phyloP scores from a whole-genome alignment of 2,329 filamentous ascomycete species.

The Thielaviopsis ethacetica region DNA sequence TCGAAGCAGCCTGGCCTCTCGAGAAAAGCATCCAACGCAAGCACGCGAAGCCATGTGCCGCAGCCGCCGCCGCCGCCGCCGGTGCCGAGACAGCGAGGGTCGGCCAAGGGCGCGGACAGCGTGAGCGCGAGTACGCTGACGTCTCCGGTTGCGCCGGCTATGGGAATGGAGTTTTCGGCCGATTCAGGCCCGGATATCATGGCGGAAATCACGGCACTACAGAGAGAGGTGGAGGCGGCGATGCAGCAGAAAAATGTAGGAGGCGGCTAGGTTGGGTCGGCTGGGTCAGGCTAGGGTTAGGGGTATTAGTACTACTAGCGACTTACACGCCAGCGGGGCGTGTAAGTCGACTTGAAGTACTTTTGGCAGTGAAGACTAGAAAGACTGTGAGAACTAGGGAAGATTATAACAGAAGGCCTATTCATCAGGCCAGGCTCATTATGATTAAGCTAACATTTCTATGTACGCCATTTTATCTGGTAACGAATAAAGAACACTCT shows the following conservation, averaged over 20 bases:
- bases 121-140: constrained; percentile 15
- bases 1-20: neutral
- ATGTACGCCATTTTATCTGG: too few species aligned
- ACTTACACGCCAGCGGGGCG: too few species aligned
- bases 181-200: constrained; percentile 37
- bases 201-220: constrained; percentile 54
- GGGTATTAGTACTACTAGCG: too few species aligned
- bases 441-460: too few species aligned
- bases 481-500: too few species aligned
- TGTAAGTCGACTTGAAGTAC: too few species aligned
- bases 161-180: constrained; percentile 14
- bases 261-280: neutral
- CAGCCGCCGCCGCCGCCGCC: constrained; percentile 25
- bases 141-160: neutral
- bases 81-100: constrained; percentile 28
- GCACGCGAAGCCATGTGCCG: constrained; percentile 14
- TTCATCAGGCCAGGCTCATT: too few species aligned
- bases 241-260: constrained; percentile 3
- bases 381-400: too few species aligned
- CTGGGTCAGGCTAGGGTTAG: neutral
- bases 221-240: constrained; percentile 55
- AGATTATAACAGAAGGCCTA: too few species aligned
- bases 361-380: too few species aligned
- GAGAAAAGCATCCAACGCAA: neutral
- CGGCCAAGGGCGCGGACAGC: constrained; percentile 29